Percentiles rank a stretch among this genome's conserved stretches.
These are phyloP conservation scores for Gracilaria domingensis DNA, from an alignment of 23 red algal species.

Conservation along the genomic window DNA sequence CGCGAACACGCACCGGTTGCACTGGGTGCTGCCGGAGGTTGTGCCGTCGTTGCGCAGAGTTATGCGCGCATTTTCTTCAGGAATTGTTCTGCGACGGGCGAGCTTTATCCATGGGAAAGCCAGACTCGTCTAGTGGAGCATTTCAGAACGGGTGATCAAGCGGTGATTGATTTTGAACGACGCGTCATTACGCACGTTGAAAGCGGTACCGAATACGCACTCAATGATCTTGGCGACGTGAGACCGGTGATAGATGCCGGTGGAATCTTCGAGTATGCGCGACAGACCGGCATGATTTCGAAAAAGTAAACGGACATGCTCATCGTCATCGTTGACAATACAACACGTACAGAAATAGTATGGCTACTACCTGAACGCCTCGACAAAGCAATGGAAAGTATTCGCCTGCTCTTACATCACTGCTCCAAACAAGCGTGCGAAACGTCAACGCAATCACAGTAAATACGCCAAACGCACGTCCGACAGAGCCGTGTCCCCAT, in stretches of 20 bases:
- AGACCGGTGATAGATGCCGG: constrained; percentile 95
- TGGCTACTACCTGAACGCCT: constrained; percentile 22
- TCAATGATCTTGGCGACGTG: constrained; percentile 91
- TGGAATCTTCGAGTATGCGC: constrained; percentile 97
- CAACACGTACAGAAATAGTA: constrained; percentile 19
- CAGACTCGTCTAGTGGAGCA: constrained; percentile 64
- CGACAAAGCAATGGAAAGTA: constrained; percentile 27
- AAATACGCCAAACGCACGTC: constrained; percentile 7
- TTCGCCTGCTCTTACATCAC: constrained; percentile 5
- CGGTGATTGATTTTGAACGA: constrained; percentile 84
- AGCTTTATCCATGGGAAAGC: constrained; percentile 95
- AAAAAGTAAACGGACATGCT: constrained; percentile 19
- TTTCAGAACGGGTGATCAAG: constrained; percentile 89
- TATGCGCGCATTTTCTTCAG: constrained; percentile 89
- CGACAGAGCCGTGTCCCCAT: constrained; percentile 33
- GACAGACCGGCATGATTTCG: constrained; percentile 93
- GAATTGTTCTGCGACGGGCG: constrained; percentile 98
- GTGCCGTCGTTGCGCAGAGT: constrained; percentile 77
- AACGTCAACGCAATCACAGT: constrained; percentile 41
- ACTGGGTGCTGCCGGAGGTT: constrained; percentile 88
- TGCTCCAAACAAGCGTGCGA: constrained; percentile 37
- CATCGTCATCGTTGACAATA: constrained; percentile 1
- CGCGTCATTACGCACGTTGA: constrained; percentile 67
- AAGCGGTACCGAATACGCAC: constrained; percentile 64
- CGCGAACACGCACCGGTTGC: constrained; percentile 98